phyloP scores from a whole-genome alignment of 139 green algal genomes.

The Gonium pectorale region DNA sequence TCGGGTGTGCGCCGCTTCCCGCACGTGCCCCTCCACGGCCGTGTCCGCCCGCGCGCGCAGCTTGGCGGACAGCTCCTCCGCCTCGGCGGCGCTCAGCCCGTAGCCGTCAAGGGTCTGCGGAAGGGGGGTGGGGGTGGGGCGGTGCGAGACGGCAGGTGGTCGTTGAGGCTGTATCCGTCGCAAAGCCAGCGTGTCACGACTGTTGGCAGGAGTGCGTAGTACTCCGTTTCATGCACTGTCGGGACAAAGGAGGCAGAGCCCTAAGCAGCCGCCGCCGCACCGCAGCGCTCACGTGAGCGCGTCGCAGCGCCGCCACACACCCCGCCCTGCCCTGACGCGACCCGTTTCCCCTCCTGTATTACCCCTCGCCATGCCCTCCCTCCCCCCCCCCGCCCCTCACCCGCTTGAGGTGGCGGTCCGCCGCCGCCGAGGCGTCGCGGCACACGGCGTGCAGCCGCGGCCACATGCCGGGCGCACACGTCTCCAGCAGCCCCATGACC shows the following conservation, averaged over 20 bases:
- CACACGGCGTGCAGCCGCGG: conserved; percentile 65
- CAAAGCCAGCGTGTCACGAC: no score
- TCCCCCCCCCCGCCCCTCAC: conserved; percentile 19
- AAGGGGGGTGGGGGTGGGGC: neutral
- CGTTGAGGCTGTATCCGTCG: no score
- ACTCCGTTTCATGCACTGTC: no score
- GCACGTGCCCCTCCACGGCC: conserved; percentile 60
- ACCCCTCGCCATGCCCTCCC: no score
- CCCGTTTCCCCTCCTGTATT: no score
- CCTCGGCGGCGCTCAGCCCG: conserved; percentile 54
- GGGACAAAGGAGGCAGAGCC: no score
- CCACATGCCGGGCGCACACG: conserved; percentile 74
- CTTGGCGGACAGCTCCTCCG: conserved; percentile 28
- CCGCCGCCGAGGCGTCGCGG: conserved; percentile 19
- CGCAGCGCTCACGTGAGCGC: no score
- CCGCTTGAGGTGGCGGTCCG: conserved; percentile 49
- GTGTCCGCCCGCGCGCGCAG: conserved; percentile 38
- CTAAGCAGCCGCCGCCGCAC: no score
- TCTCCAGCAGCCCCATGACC: conserved; percentile 53
- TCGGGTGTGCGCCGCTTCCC: conserved; percentile 82
- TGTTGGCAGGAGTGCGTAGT: no score
- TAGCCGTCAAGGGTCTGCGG: conserved; percentile 65
- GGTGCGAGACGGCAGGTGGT: neutral
- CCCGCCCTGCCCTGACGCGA: no score
- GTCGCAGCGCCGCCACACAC: no score